Base-by-base conservation (phyloP, 108 stramenopile genomes). In the Pseudonitzschia multiseries region DNA sequence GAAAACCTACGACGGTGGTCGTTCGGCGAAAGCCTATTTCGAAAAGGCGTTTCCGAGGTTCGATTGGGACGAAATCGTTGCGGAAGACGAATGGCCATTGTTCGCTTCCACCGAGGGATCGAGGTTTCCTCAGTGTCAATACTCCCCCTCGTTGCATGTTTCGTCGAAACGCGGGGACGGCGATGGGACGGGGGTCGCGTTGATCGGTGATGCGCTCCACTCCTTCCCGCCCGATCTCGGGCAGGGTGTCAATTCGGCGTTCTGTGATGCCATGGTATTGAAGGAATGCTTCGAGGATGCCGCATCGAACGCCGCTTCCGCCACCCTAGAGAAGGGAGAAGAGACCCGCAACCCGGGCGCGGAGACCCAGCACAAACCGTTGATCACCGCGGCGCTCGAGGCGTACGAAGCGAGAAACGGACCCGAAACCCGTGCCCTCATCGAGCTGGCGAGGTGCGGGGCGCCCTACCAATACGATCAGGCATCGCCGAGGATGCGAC, bases 211-310 rank as follows among this genome's bases (percentile, higher is more conserved):
- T 84, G 86, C 90, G 13, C 79, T 79, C 20, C 96, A 97, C 73
- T 88, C 94, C 0, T 90, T 95, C 68, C 87, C 89, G 27, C 96
- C 96, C 0, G 94, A 95, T 65, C 88, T 90, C 70, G 96, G 94
- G 0, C 91, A 95, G 73, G 96, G 96, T 59, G 81, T 94, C 72
- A 97, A 97, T 71, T 83, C 91, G 0, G 96, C 86, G 10, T 70
- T 95, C n/a, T 80, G 85, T 61, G 96, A 97, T 83, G 93, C 89
- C 22, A 17, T 62, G 33, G n/a, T 36, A 18, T 32, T 62, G 20
- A 18, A 32, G 4, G 20, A 62, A n/a, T 31, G 32, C 12, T 40
- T 62, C 61, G 40, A 33, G 33, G 33, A 62, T 20, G 33, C 40
- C 8, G 14, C 40, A 4, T 1, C 46, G 1, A 10, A 5, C 46